Evolutionary conservation across 495 filamentous ascomycete genomes (phyloP).

Genomic region (Podospora pseudoanserina): DNA sequence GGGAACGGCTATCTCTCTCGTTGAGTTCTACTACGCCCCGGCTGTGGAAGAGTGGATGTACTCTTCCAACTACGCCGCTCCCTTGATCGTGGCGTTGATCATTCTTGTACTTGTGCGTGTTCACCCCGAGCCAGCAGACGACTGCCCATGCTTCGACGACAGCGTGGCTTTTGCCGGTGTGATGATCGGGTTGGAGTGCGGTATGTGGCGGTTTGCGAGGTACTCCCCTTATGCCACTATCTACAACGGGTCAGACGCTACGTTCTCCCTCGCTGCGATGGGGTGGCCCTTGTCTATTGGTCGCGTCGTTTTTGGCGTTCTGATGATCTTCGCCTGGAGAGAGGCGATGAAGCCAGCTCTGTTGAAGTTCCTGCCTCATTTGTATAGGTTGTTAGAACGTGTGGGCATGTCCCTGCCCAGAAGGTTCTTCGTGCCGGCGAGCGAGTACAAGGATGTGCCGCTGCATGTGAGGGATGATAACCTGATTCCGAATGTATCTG

Average conservation of each 20-base stretch:
- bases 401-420: constrained; percentile 74
- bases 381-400: constrained; percentile 82
- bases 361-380: constrained; percentile 70
- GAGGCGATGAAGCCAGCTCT: constrained; percentile 80
- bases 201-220: constrained; percentile 72
- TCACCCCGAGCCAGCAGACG: constrained; percentile 93
- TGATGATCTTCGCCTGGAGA: constrained; percentile 83
- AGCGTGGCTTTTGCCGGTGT: constrained; percentile 91
- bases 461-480: constrained; percentile 74
- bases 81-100: constrained; percentile 56
- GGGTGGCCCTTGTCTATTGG: constrained; percentile 55
- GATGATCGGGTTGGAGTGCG: constrained; percentile 72
- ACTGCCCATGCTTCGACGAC: constrained; percentile 97
- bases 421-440: constrained; percentile 84
- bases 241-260: constrained; percentile 45
- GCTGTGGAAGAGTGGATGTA: constrained; percentile 64
- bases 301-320: constrained; percentile 73
- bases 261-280: constrained; percentile 57
- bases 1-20: constrained; percentile 60
- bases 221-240: constrained; percentile 53
- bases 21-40: constrained; percentile 70
- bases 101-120: constrained; percentile 76
- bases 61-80: constrained; percentile 52
- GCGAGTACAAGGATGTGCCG: constrained; percentile 84
- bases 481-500: constrained; percentile 77